Evolutionary conservation across 169 alveolate genomes (phyloP), one percentile per base, ranked within the genome.

Genomic region (Plasmodium gonderi): DNA sequence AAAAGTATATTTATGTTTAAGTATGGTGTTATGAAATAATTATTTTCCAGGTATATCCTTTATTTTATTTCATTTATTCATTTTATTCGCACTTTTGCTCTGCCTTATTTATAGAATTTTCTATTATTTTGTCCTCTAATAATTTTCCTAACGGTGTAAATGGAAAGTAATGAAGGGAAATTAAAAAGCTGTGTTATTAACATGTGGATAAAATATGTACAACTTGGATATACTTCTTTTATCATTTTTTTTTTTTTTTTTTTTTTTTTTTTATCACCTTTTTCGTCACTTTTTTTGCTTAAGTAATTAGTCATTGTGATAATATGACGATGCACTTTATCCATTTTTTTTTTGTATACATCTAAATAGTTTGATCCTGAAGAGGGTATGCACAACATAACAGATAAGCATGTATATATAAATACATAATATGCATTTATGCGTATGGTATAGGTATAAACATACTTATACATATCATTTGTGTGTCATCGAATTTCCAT

Each of bases 311-410:
- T 60, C 92, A 85, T 85, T 26, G 49, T 31, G 42, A 44, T 75
- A n/a, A 85, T 74, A 45, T 85, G 87, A 14, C 40, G 69, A 33
- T 85, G 45, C 40, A 85, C 68, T 20, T 51, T 85, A 75, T 85
- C 85, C 87, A 85, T 76, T 64, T 85, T 74, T 85, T 75, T 85
- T 76, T 85, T 85, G 87, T 85, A 85, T 42, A 85, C 92, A 64
- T 85, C 92, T 74, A 85, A 75, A 17, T 36, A 74, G 67, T 85
- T 12, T 17, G 92, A 72, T 85, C 92, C 92, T 85, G 68, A 49
- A 76, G 29, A 23, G 33, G 60, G 54, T 17, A 54, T 76, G 23
- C 31, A 76, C 31, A n/a, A n/a, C 4, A 33, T 26, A 31, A n/a
- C n/a, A n/a, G 17, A 47, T 44, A 26, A 11, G 7, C 31, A 17